These are phyloP conservation scores for Apophysomyces elegans DNA, from an alignment of 371 early-diverging fungal species.

Conservation along the genomic window DNA sequence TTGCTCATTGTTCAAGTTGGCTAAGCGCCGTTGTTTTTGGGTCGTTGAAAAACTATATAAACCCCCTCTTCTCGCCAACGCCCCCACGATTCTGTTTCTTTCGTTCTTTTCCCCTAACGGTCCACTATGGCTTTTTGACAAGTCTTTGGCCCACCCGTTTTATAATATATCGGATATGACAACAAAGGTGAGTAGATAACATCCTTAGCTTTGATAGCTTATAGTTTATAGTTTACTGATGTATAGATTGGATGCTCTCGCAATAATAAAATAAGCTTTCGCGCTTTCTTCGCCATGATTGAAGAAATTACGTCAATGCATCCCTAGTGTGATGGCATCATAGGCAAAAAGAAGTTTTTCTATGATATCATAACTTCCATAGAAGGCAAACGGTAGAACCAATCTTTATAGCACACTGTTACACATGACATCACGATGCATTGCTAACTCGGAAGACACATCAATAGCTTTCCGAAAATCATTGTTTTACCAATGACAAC, in stretches of 20 bases:
- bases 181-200: too few relatives aligned
- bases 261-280: conserved; percentile 3
- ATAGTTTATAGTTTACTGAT: background rate
- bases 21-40: conserved; percentile 3
- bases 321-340: background rate
- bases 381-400: background rate
- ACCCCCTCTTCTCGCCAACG: background rate
- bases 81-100: background rate
- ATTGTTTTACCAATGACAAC: background rate
- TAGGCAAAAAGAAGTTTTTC: background rate
- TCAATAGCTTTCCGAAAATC: background rate
- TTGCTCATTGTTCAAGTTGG: conserved; percentile 8
- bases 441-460: background rate
- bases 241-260: background rate
- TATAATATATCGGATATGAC: too few relatives aligned
- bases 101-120: background rate
- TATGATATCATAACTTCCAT: conserved; percentile 7
- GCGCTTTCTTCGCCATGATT: background rate
- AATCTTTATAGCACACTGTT: background rate
- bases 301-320: conserved; percentile 8
- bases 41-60: background rate
- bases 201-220: background rate
- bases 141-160: too few relatives aligned
- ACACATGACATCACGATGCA: conserved; percentile 3
- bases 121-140: background rate